Percentiles rank a stretch among this genome's conserved stretches.
These are phyloP conservation scores for Teratosphaeria destructans DNA, from an alignment of 2,329 filamentous ascomycete species.

Conservation along the genomic window DNA sequence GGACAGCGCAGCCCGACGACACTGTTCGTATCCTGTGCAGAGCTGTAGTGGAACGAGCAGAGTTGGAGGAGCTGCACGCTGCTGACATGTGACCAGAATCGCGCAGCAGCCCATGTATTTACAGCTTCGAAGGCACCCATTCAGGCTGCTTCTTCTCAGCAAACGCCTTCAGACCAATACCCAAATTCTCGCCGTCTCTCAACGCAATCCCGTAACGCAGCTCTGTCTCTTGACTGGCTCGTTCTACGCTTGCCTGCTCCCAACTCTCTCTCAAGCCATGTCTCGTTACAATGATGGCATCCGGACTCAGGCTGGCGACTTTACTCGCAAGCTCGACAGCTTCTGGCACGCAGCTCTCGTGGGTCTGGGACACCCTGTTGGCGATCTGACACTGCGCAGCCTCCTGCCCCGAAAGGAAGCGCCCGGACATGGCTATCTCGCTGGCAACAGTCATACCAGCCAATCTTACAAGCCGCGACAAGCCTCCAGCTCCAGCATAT, in stretches of 20 bases:
- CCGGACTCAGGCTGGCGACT: constrained; percentile 55
- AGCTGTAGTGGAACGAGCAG: neutral
- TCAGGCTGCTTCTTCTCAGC: constrained; percentile 61
- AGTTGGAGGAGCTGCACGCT: neutral
- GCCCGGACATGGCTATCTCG: constrained; percentile 59
- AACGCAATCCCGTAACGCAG: constrained; percentile 51
- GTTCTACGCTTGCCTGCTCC: constrained; percentile 57
- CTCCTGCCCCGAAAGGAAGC: constrained; percentile 48
- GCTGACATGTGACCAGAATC: neutral
- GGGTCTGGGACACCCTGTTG: constrained; percentile 41
- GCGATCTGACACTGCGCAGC: constrained; percentile 36
- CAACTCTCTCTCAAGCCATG: constrained; percentile 63
- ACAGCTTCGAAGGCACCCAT: constrained; percentile 46
- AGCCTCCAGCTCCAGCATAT: constrained; percentile 54
- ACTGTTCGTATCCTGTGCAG: neutral
- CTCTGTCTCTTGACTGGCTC: constrained; percentile 48
- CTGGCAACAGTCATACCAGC: constrained; percentile 60
- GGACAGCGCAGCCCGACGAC: neutral
- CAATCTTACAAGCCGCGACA: constrained; percentile 55
- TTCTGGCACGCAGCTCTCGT: constrained; percentile 28
- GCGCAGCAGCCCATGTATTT: neutral
- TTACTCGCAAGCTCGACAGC: constrained; percentile 52
- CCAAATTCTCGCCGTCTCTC: constrained; percentile 59
- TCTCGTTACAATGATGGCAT: constrained; percentile 63
- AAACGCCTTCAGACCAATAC: constrained; percentile 64